Evolutionary conservation across 805 yeast species (phyloP).

Genomic region (Martiniozyma abietophila): DNA sequence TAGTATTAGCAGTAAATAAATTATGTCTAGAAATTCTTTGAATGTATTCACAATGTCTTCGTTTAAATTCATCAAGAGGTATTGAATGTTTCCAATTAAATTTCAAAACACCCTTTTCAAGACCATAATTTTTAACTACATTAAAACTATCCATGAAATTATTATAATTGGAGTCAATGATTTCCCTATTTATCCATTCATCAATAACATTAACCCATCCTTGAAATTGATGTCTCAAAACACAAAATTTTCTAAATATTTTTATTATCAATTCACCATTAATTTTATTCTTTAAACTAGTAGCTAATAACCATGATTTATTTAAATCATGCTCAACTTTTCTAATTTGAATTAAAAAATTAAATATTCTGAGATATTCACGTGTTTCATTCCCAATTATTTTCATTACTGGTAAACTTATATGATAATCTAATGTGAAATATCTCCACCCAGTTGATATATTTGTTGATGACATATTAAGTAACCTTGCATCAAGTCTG

Average conservation of each 20-base stretch:
- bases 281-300: conserved; percentile 22
- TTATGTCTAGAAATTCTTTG: conserved; percentile 24
- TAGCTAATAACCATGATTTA: conserved; percentile 36
- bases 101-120: conserved; percentile 8
- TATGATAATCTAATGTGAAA: conserved; percentile 72
- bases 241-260: conserved; percentile 22
- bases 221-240: conserved; percentile 31
- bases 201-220: conserved; percentile 34
- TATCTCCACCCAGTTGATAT: conserved; percentile 84
- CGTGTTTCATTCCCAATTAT: conserved; percentile 44
- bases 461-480: conserved; percentile 51
- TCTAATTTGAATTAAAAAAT: conserved; percentile 73
- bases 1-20: conserved; percentile 23
- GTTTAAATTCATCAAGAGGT: conserved; percentile 42
- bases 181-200: conserved; percentile 35
- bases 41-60: conserved; percentile 27
- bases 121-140: conserved; percentile 7
- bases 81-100: conserved; percentile 19
- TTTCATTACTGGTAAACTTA: conserved; percentile 41
- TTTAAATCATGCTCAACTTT: conserved; percentile 48
- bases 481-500: conserved; percentile 72
- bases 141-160: conserved; percentile 20
- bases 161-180: conserved; percentile 33
- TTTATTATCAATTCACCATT: conserved; percentile 8
- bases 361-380: conserved; percentile 72